A percentile compares a stretch with the other conserved stretches of the same genome.
phyloP scores from a whole-genome alignment of 352 stramenopile genomes.

The Pythium dissimile region DNA sequence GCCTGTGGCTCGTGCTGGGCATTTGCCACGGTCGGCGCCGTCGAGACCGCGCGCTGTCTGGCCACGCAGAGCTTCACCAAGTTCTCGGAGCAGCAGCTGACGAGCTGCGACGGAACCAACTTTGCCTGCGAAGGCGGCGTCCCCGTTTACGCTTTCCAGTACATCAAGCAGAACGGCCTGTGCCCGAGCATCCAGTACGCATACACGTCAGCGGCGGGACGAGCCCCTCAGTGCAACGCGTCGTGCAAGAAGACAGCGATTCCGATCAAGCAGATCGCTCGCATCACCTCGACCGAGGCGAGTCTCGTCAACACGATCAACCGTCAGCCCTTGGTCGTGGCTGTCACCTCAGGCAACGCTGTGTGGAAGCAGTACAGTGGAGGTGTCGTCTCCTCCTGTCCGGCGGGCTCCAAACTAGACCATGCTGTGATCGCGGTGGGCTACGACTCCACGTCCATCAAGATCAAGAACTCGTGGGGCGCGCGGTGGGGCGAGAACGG shows the following conservation, averaged over 20 bases:
- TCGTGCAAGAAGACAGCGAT: constrained; percentile 23
- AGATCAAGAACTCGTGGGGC: constrained; percentile 97
- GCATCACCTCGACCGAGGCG: constrained; percentile 53
- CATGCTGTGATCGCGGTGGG: constrained; percentile 96
- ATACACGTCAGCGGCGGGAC: constrained; percentile 39
- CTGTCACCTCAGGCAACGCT: constrained; percentile 90
- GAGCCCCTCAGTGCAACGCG: constrained; percentile 7
- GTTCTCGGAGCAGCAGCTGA: constrained; percentile 22
- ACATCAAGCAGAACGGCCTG: constrained; percentile 18
- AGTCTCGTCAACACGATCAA: constrained; percentile 83
- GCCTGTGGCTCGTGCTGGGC: constrained; percentile 46
- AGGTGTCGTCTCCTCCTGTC: constrained; percentile 80
- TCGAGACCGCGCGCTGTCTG: constrained; percentile 29
- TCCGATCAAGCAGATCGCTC: constrained; percentile 27
- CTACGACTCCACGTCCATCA: constrained; percentile 86
- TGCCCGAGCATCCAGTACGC: constrained; percentile 26
- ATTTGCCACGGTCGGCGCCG: constrained; percentile 30
- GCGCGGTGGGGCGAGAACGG: constrained; percentile 91
- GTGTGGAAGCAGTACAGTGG: constrained; percentile 95
- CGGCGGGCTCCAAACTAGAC: constrained; percentile 89
- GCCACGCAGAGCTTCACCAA: constrained; percentile 14
- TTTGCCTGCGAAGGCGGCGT: constrained; percentile 17
- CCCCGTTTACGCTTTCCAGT: constrained; percentile 5
- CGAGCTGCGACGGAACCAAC: constrained; percentile 16
- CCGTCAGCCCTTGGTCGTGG: constrained; percentile 90